Conservation (phyloP, 2,329 filamentous ascomycete genomes). For the Exophiala spinifera region DNA sequence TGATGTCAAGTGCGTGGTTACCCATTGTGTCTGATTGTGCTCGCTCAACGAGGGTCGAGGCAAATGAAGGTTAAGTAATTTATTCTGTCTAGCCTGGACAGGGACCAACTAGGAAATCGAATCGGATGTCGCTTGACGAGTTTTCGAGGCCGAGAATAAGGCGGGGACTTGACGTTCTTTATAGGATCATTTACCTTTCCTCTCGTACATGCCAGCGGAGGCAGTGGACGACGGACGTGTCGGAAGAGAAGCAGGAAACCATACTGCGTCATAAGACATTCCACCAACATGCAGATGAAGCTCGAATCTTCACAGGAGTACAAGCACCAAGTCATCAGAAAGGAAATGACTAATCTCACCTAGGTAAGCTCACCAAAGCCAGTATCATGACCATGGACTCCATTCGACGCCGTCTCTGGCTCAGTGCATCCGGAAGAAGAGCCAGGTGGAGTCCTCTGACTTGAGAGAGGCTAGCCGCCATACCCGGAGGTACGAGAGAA, state of each 20-base stretch:
- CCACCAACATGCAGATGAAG: background rate
- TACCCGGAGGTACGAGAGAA: background rate
- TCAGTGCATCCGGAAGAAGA: background rate
- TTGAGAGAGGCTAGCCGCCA: background rate
- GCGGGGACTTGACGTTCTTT: background rate
- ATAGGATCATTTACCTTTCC: background rate
- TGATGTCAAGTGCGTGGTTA: slow-evolving; percentile 4
- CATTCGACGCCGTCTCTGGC: background rate
- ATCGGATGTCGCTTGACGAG: background rate
- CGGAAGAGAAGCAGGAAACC: background rate
- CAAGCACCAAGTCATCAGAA: background rate
- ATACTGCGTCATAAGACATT: background rate
- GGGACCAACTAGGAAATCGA: background rate
- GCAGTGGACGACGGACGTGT: background rate
- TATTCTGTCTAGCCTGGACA: background rate
- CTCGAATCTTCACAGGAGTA: background rate
- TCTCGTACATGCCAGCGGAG: background rate
- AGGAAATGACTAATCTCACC: background rate
- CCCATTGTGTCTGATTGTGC: background rate
- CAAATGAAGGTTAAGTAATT: background rate
- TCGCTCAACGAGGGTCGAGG: background rate
- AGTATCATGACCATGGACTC: background rate
- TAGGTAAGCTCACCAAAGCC: background rate
- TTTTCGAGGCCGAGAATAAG: background rate
- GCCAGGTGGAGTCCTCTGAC: background rate